Conservation (phyloP, 306 rosid genomes). For the Cercis canadensis region DNA sequence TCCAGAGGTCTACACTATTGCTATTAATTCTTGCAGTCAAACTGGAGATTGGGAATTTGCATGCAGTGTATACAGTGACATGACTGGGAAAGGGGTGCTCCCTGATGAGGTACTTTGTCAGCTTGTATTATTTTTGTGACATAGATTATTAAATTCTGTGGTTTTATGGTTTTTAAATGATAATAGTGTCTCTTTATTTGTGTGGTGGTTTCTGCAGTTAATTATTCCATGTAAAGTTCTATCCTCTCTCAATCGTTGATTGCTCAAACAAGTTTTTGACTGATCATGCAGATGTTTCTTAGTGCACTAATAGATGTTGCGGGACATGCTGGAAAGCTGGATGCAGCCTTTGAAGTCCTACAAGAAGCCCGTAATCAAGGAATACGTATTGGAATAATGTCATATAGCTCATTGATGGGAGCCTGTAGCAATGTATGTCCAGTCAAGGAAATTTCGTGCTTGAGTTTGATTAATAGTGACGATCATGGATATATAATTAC, state of each 20-base stretch:
- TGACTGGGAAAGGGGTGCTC: constrained; percentile 72
- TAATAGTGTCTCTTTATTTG: constrained; percentile 23
- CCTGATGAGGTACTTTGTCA: constrained; percentile 82
- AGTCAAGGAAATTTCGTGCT: constrained; percentile 30
- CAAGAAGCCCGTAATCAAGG: constrained; percentile 69
- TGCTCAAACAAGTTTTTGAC: constrained; percentile 36
- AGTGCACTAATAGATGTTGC: constrained; percentile 96
- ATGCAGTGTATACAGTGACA: constrained; percentile 65
- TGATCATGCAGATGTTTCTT: constrained; percentile 78
- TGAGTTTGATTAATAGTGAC: constrained; percentile 8
- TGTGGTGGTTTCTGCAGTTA: constrained; percentile 31
- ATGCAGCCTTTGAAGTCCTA: constrained; percentile 83
- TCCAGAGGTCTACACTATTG: constrained; percentile 97
- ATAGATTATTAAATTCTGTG: constrained; percentile 8
- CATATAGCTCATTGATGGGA: constrained; percentile 97
- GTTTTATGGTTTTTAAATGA: constrained; percentile 27
- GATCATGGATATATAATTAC: not conserved
- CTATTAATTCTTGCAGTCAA: constrained; percentile 83
- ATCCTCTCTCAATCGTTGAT: constrained; percentile 29
- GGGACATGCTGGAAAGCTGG: constrained; percentile 90
- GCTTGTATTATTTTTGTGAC: constrained; percentile 11
- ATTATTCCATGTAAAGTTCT: constrained; percentile 24
- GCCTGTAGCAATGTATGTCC: constrained; percentile 95
- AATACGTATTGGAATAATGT: constrained; percentile 60
- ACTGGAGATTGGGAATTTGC: constrained; percentile 95